A percentile compares a stretch with the other conserved stretches of the same genome.
Conservation (phyloP, 768 basidiomycete genomes). For the Lentinus tigrinus region DNA sequence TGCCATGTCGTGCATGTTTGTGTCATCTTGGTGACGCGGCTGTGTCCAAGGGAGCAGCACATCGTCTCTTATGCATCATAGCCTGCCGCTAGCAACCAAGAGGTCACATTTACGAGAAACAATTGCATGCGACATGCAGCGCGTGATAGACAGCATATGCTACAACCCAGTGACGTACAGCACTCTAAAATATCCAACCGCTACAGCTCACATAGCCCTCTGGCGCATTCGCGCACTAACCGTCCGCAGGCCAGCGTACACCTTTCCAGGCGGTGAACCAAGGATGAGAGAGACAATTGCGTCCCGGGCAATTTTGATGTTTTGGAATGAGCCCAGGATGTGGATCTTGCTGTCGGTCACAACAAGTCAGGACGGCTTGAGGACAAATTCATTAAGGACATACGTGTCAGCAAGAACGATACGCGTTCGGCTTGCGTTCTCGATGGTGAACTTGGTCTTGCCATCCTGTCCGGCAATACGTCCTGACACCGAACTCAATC, state of each 20-base stretch:
- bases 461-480: conserved; percentile 99
- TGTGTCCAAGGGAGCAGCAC: too few relatives aligned
- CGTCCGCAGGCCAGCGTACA: conserved; percentile 87
- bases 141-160: too few relatives aligned
- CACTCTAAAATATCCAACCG: too few relatives aligned
- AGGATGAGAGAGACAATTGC: conserved; percentile 94
- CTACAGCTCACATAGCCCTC: conserved; percentile 58
- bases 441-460: conserved; percentile 98
- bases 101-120: too few relatives aligned
- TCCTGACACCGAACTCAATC: conserved; percentile 41
- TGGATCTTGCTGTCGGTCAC: conserved; percentile 78
- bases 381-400: conserved; percentile 30
- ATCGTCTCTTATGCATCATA: too few relatives aligned
- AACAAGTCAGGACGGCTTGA: neutral
- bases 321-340: conserved; percentile 97
- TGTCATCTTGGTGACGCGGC: too few relatives aligned
- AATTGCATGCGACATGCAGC: too few relatives aligned
- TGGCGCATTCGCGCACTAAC: conserved; percentile 94
- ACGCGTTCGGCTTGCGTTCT: conserved; percentile 95
- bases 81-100: too few relatives aligned
- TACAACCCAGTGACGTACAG: too few relatives aligned
- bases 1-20: too few relatives aligned
- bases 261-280: conserved; percentile 93
- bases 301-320: conserved; percentile 96
- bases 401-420: conserved; percentile 98